Evolutionary conservation across 2,329 filamentous ascomycete species (phyloP), one percentile per base, ranked within the genome.

Genomic region (Helicocarpus griseus): DNA sequence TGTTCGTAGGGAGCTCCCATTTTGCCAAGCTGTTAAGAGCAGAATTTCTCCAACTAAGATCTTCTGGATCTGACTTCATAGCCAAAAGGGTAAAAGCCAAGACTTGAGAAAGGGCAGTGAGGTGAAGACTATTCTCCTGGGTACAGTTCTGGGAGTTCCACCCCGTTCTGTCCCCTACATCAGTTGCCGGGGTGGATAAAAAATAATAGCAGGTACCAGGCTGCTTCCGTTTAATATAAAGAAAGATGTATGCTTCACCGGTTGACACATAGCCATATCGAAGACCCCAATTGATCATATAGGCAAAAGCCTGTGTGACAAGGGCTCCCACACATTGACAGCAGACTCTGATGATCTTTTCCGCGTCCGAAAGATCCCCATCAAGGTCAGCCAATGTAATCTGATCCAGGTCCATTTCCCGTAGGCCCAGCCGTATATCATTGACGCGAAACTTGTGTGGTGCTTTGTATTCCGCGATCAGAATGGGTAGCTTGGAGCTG

Each of bases 241-340:
- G 63, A 53, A 74, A 75, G 19, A 75, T 65, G 40, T 67, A 68
- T 2, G 66, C 64, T 57, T 76, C 67, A 24, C 69, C 69, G 1
- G 68, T 76, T 9, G 63, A 67, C 29, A 77, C 48, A 13, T 65
- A 61, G 14, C 73, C 65, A 54, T 72, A 73, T 50, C 72, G 65
- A 4, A 75, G 61, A 0, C 75, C 70, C n/a, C 60, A 61, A 50
- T 71, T 55, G 7, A 77, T 67, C 66, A 78, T 78, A 57, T 77
- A 76, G 31, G 73, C 65, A 57, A 73, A 77, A 1, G 66, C 70
- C 59, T 77, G 69, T 4, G 71, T 71, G 35, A 78, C 57, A 8
- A 73, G 68, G 21, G 73, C 67, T 5, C 66, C 64, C 0, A 69
- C 61, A 3, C 73, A 62, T 51, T 58, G 66, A 43, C 70, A 66